Conservation (phyloP, 2,329 filamentous ascomycete genomes). For the Paramyrothecium roridum region DNA sequence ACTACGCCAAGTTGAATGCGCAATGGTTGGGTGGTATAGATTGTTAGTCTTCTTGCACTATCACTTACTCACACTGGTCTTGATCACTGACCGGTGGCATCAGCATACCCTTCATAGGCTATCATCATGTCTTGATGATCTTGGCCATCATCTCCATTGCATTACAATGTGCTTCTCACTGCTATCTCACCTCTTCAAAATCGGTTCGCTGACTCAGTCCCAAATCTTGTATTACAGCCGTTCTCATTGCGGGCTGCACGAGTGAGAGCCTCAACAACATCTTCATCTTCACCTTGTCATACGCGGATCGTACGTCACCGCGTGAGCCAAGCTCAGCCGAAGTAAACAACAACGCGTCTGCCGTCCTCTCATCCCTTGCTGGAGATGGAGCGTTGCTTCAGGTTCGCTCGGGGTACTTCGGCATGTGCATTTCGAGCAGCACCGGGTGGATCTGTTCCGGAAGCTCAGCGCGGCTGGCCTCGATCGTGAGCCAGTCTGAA, state of each 20-base stretch:
- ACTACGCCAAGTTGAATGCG: too few species aligned
- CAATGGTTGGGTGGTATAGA: too few species aligned
- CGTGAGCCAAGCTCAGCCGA: neutral
- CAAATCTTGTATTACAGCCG: neutral
- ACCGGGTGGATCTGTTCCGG: slow-evolving; percentile 1
- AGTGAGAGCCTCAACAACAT: slow-evolving; percentile 1
- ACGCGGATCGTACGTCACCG: neutral
- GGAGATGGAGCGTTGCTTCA: neutral
- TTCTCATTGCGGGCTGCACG: slow-evolving; percentile 4
- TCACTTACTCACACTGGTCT: too few species aligned
- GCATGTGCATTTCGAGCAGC: neutral
- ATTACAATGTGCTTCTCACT: neutral
- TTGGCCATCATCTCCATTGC: neutral
- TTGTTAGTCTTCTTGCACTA: too few species aligned
- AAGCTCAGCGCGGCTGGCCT: neutral
- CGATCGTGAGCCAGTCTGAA: neutral
- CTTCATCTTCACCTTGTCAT: slow-evolving; percentile 1
- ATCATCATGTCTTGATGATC: slow-evolving; percentile 1
- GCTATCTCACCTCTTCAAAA: neutral
- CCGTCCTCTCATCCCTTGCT: neutral
- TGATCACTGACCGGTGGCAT: neutral
- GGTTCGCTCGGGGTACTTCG: slow-evolving; percentile 2
- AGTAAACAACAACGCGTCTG: neutral
- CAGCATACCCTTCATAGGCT: neutral
- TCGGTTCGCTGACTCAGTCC: neutral